These are phyloP conservation scores for Fusarium falciforme DNA, from an alignment of 2,329 filamentous ascomycete genomes.

Conservation along the genomic window DNA sequence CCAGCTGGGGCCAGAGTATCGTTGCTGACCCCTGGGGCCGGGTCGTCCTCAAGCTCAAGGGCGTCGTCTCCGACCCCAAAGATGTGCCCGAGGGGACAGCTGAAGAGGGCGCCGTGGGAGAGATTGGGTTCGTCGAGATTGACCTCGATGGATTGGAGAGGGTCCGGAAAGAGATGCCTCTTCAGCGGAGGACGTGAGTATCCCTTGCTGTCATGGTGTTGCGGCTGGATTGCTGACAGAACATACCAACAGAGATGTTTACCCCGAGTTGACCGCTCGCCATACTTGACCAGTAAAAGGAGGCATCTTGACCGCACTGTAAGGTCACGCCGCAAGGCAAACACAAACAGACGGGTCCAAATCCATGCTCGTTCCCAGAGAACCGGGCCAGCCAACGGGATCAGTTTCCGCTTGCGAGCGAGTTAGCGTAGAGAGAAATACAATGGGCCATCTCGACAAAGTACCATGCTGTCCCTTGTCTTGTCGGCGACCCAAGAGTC, in stretches of 20 bases:
- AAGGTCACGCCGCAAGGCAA: background rate
- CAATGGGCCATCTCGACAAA: background rate
- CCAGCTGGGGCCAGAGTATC: conserved; percentile 87
- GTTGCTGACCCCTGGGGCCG: conserved; percentile 90
- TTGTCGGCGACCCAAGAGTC: background rate
- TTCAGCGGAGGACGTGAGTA: conserved; percentile 64
- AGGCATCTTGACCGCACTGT: background rate
- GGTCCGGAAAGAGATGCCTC: conserved; percentile 64
- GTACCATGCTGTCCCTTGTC: background rate
- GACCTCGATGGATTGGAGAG: conserved; percentile 60
- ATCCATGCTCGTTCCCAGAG: background rate
- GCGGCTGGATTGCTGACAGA: conserved; percentile 4
- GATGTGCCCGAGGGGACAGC: conserved; percentile 40
- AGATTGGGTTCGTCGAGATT: conserved; percentile 67
- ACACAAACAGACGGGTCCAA: background rate
- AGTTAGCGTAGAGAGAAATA: background rate
- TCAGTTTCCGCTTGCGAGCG: background rate
- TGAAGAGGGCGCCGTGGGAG: conserved; percentile 54
- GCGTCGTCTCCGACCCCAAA: conserved; percentile 58
- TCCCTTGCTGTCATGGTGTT: background rate
- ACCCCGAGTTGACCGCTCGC: conserved; percentile 32
- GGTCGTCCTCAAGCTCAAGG: conserved; percentile 73
- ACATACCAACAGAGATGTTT: conserved; percentile 33
- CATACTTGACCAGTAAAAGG: background rate
- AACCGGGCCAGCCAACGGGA: background rate